phyloP scores from a whole-genome alignment of 805 yeast genomes.

The Candida michaelii region DNA sequence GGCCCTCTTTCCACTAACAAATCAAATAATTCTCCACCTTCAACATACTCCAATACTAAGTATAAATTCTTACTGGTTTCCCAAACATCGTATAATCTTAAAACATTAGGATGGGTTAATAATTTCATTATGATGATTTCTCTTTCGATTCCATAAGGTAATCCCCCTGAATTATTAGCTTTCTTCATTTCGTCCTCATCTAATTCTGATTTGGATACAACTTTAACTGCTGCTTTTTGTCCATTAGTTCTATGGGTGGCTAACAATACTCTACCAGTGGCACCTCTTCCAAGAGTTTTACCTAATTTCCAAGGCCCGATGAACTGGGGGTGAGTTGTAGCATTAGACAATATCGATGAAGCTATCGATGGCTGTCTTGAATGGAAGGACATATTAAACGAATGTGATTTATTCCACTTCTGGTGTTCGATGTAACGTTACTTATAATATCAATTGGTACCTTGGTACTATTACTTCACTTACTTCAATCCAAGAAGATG shows the following conservation, averaged over 20 bases:
- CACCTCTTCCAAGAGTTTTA: conserved; percentile 76
- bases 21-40: conserved; percentile 86
- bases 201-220: conserved; percentile 65
- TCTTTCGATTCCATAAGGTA: conserved; percentile 94
- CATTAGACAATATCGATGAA: conserved; percentile 50
- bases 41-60: conserved; percentile 76
- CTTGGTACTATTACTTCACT: neutral
- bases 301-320: conserved; percentile 87
- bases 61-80: conserved; percentile 89
- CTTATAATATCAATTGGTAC: too few species aligned
- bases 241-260: conserved; percentile 72
- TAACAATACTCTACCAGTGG: conserved; percentile 75
- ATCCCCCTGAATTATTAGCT: conserved; percentile 35
- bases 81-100: conserved; percentile 96
- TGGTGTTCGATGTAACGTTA: too few species aligned
- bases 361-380: conserved; percentile 63
- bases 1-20: conserved; percentile 70
- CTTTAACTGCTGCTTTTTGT: conserved; percentile 79
- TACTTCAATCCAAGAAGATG: neutral
- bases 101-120: conserved; percentile 88
- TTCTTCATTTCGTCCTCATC: conserved; percentile 36
- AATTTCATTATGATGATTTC: conserved; percentile 97
- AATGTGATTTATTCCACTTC: too few species aligned
- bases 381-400: conserved; percentile 31
- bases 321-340: conserved; percentile 45